Evolutionary conservation across 2,329 filamentous ascomycete genomes (phyloP).

Genomic region (Cadophora sp.): DNA sequence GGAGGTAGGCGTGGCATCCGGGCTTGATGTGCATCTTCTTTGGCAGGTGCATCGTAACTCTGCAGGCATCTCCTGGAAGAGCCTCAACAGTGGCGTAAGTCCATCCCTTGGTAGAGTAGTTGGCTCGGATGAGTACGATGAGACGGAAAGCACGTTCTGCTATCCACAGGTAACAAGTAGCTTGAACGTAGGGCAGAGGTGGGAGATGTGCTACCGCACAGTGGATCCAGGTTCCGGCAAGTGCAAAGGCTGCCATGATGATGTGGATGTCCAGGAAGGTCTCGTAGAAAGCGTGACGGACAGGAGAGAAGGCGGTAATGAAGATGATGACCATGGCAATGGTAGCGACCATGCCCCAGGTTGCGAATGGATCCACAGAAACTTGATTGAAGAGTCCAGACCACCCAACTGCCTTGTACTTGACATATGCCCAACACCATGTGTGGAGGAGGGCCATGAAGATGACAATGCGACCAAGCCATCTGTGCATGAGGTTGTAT

Average conservation of each 20-base stretch:
- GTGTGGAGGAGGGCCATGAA: conserved; percentile 75
- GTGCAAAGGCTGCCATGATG: conserved; percentile 69
- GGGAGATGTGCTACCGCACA: conserved; percentile 69
- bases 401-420: conserved; percentile 69
- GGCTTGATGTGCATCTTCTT: conserved; percentile 70
- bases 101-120: conserved; percentile 58
- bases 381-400: conserved; percentile 61
- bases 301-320: conserved; percentile 74
- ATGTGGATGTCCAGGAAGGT: conserved; percentile 92
- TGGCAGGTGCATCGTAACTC: conserved; percentile 74
- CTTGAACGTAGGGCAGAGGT: conserved; percentile 76
- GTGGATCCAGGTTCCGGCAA: conserved; percentile 81
- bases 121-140: conserved; percentile 68
- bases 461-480: conserved; percentile 78
- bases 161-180: conserved; percentile 78
- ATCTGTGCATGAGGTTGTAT: conserved; percentile 89
- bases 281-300: conserved; percentile 96
- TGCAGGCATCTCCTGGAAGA: conserved; percentile 72
- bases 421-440: conserved; percentile 75
- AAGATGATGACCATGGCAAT: conserved; percentile 69
- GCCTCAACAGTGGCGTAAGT: conserved; percentile 72
- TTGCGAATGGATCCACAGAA: conserved; percentile 66
- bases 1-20: conserved; percentile 78
- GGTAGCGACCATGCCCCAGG: conserved; percentile 65
- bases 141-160: conserved; percentile 72